Evolutionary conservation across 169 alveolate genomes (phyloP), one percentile per base, ranked within the genome.

Genomic region (Plasmodium vinckei): DNA sequence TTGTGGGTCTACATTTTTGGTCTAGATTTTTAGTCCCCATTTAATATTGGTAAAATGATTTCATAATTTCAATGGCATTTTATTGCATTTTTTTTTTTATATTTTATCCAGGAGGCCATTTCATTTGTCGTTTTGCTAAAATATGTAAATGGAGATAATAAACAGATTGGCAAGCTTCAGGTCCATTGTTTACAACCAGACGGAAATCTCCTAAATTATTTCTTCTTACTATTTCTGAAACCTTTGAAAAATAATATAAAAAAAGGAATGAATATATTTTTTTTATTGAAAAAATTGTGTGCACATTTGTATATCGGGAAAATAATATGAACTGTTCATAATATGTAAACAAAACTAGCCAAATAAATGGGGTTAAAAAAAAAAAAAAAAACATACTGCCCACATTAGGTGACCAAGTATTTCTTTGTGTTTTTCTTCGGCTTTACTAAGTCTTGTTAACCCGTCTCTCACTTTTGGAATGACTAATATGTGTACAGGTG

Each of bases 151-250:
- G 99, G 5, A 97, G 75, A 87, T 97, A 98, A 75, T 92, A 97
- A 9, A 97, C 98, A 60, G 98, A 79, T 87, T 97, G 97, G 19
- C 96, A 94, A 56, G 96, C 98, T 59, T 90, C 79, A n/a, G 95
- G 95, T 15, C 99, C 99, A 72, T 96, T 95, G 86, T 97, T 97
- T n/a, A 97, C 92, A 1, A 97, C 98, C 56, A 97, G 87, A 72
- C 99, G 95, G 70, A 88, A 97, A 42, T 98, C 99, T 13, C 97
- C 97, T 9, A 96, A 60, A 54, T 94, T 89, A 59, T 94, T 93
- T 70, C 92, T 72, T 44, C 84, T 92, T 23, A 97, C 99, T 10
- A 97, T 95, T 53, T 96, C 91, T 4, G 97, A 94, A 7, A 94
- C 95, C 96, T 94, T 63, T 6, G 23, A 21, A 53, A 46, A 12